These are phyloP conservation scores for Hypoxylon rubiginosum DNA, from an alignment of 2,329 filamentous ascomycete genomes.

Conservation along the genomic window DNA sequence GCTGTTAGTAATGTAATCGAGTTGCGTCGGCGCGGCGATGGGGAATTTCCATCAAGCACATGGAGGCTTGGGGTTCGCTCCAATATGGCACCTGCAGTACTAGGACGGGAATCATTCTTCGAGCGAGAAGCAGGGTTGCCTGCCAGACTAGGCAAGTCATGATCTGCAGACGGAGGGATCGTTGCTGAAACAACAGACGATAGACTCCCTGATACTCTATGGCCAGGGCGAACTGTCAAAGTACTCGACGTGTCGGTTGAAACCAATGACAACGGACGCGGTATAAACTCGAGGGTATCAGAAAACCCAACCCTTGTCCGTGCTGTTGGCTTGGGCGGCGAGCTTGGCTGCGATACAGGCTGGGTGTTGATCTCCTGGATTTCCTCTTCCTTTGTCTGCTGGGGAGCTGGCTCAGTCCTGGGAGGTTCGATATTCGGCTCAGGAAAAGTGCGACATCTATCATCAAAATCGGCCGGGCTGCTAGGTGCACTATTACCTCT, in stretches of 20 bases:
- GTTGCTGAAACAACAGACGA: slow-evolving; percentile 79
- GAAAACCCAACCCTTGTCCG: slow-evolving; percentile 84
- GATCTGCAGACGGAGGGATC: slow-evolving; percentile 59
- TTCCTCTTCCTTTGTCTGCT: slow-evolving; percentile 49
- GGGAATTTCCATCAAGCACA: slow-evolving; percentile 49
- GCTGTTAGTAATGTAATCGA: slow-evolving; percentile 69
- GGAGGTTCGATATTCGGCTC: slow-evolving; percentile 31
- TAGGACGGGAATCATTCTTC: slow-evolving; percentile 69
- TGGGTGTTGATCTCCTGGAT: slow-evolving; percentile 46
- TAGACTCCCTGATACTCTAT: slow-evolving; percentile 83
- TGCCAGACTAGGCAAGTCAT: slow-evolving; percentile 55
- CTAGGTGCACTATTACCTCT: slow-evolving; percentile 73
- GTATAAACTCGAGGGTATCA: slow-evolving; percentile 86
- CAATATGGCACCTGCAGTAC: slow-evolving; percentile 78
- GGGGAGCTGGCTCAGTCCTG: slow-evolving; percentile 34
- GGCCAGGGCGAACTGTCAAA: slow-evolving; percentile 75
- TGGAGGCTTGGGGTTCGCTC: slow-evolving; percentile 62
- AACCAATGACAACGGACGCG: slow-evolving; percentile 83
- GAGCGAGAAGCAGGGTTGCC: slow-evolving; percentile 59
- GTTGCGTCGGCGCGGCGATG: slow-evolving; percentile 66
- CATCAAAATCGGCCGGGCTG: slow-evolving; percentile 67
- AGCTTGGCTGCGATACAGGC: slow-evolving; percentile 43
- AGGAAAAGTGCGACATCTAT: slow-evolving; percentile 47
- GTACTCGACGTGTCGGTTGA: slow-evolving; percentile 89
- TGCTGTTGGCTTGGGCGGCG: slow-evolving; percentile 55